Base-by-base conservation (phyloP, 1,139 yeast species). In the Kodamaea derodonti region DNA sequence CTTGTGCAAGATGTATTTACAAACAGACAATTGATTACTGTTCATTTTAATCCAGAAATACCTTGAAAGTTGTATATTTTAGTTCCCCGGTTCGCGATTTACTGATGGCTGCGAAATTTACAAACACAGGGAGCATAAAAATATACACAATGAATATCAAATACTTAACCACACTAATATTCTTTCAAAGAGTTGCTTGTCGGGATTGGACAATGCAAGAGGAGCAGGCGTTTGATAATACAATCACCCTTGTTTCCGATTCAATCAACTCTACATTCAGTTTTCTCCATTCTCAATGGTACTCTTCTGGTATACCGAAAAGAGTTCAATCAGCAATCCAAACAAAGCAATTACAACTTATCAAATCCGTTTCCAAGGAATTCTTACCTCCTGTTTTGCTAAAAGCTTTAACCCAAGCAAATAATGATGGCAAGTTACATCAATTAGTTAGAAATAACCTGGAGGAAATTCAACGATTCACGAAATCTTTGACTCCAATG, bases 341-440 rank as follows among this genome's bases (percentile, higher is more conserved):
- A 4, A 16, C 14, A 7, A 36, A 30, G 20, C 39, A 36, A 17
- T 14, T 20, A 24, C 23, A 20, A 6, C 10, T 36, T 11, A 28
- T 36, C 32, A 36, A 36, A 14, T n/a, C 24, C 8, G 23, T 32
- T 16, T 28, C 39, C 14, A 30, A 28, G 17, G 39, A 36, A 18
- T 20, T 33, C 4, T 22, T 36, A 5, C 36, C 39, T 9, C 39
- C 36, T 11, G 29, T 27, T 9, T 27, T 36, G 2, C 20, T 36
- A 20, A 33, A 33, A 20, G 27, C 34, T 5, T 11, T 36, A 14
- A 14, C 27, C 14, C 13, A 30, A 14, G 39, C 36, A 5, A n/a
- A 31, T 20, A 18, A 26, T 13, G 24, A 31, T n/a, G 32, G 30
- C 14, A 27, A 12, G 15, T 27, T 31, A 13, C 33, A n/a, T 4